phyloP scores from a whole-genome alignment of 169 alveolate species.

The Cryptosporidium andersoni region DNA sequence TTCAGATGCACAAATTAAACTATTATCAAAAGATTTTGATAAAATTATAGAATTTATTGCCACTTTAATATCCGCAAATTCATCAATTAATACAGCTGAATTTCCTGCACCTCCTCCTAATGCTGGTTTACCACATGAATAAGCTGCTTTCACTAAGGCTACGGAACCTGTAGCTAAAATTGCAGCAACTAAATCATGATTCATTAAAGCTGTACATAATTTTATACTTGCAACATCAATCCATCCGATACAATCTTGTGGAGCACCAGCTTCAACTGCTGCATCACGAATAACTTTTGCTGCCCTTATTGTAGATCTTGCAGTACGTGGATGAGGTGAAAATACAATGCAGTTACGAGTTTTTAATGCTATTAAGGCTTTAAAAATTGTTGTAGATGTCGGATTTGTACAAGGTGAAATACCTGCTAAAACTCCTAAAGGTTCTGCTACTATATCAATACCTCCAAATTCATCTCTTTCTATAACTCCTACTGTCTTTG shows the following conservation, averaged over 20 bases:
- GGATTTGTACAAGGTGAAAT: slow-evolving; percentile 74
- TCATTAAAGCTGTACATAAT: slow-evolving; percentile 61
- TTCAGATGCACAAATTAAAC: slow-evolving; percentile 74
- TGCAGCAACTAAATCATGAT: slow-evolving; percentile 49
- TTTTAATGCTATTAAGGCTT: slow-evolving; percentile 66
- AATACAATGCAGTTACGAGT: slow-evolving; percentile 73
- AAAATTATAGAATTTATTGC: slow-evolving; percentile 72
- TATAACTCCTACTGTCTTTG: slow-evolving; percentile 73
- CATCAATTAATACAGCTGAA: slow-evolving; percentile 74
- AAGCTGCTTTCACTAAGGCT: slow-evolving; percentile 73
- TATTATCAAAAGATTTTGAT: slow-evolving; percentile 71
- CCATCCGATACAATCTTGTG: slow-evolving; percentile 70
- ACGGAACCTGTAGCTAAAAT: slow-evolving; percentile 73
- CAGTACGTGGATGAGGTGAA: slow-evolving; percentile 75
- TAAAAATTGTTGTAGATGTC: slow-evolving; percentile 74
- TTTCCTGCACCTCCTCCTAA: slow-evolving; percentile 76
- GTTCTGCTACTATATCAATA: slow-evolving; percentile 72
- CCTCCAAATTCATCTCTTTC: slow-evolving; percentile 72
- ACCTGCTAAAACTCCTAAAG: slow-evolving; percentile 74
- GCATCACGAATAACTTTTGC: slow-evolving; percentile 72
- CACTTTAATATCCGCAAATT: slow-evolving; percentile 70
- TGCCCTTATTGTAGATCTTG: slow-evolving; percentile 66
- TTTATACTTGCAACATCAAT: slow-evolving; percentile 71
- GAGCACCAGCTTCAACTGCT: slow-evolving; percentile 76
- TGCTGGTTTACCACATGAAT: slow-evolving; percentile 75